Conservation (phyloP, 768 basidiomycete species). For the Artomyces pyxidatus region DNA sequence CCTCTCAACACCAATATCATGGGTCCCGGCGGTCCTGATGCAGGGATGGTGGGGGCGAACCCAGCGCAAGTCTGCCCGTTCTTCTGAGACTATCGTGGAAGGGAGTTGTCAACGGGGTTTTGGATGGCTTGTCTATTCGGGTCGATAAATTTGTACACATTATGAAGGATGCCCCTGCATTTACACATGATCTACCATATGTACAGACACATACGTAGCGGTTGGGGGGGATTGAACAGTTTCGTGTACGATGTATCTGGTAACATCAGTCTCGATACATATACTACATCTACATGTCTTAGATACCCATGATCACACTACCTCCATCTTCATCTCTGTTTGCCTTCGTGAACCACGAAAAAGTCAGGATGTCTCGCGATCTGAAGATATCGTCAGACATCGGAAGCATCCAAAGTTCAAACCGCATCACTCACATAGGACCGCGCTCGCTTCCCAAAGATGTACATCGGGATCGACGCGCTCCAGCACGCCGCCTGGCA, state of each 20-base stretch:
- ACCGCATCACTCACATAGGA: conserved; percentile 34
- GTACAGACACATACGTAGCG: too few species aligned
- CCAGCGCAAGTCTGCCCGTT: conserved; percentile 3
- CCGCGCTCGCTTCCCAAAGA: conserved; percentile 35
- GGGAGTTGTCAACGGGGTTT: not conserved
- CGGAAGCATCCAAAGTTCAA: not conserved
- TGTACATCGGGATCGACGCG: conserved; percentile 35
- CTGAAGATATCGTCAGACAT: not conserved
- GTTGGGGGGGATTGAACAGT: too few species aligned
- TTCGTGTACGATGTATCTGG: too few species aligned
- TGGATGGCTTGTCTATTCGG: not conserved
- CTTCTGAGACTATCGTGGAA: not conserved
- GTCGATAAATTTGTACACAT: not conserved
- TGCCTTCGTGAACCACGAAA: not conserved
- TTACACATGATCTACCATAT: not conserved
- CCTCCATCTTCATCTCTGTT: not conserved
- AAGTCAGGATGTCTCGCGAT: not conserved
- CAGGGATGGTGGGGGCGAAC: not conserved
- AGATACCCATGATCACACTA: too few species aligned
- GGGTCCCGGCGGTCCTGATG: too few species aligned
- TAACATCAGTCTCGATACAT: too few species aligned
- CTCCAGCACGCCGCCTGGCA: conserved; percentile 35
- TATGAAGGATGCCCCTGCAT: not conserved
- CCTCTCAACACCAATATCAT: too few species aligned
- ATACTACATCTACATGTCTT: too few species aligned